A percentile compares a stretch with the other conserved stretches of the same genome.
Conservation (phyloP, 169 alveolate genomes). For the Plasmodium vivax region DNA sequence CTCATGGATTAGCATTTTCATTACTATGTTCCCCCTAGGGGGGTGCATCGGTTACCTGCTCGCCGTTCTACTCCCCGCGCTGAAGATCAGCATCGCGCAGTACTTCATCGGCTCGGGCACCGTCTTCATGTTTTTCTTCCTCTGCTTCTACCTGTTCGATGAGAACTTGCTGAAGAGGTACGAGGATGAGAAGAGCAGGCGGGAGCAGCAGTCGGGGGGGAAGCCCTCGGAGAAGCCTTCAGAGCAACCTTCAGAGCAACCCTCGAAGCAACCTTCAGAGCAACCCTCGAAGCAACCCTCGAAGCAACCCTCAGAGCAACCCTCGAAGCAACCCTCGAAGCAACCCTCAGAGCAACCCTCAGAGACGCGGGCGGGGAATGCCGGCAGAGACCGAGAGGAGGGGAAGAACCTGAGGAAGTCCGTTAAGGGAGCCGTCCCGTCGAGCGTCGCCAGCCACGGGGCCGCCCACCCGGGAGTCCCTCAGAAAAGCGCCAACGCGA, state of each 20-base stretch:
- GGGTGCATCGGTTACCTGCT: conserved; percentile 29
- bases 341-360: too few species aligned
- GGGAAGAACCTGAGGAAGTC: neutral
- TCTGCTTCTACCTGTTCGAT: conserved; percentile 22
- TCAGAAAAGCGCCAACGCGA: neutral
- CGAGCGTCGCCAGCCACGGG: neutral
- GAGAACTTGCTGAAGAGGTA: conserved; percentile 21
- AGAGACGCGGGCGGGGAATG: neutral
- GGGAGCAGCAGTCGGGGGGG: neutral
- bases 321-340: too few species aligned
- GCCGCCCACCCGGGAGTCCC: neutral
- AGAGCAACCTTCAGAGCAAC: too few species aligned
- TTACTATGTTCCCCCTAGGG: conserved; percentile 53
- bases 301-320: too few species aligned
- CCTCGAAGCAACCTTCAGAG: too few species aligned
- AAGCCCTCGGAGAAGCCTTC: too few species aligned
- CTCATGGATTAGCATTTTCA: conserved; percentile 48
- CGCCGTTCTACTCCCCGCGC: neutral
- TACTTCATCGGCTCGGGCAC: neutral
- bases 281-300: too few species aligned
- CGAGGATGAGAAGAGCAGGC: conserved; percentile 33
- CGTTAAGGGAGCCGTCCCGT: neutral
- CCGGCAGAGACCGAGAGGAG: neutral
- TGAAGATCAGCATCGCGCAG: conserved; percentile 33
- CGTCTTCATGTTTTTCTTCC: neutral